Percentiles rank a stretch among this genome's conserved stretches.
Conservation (phyloP, 1,284 basidiomycete genomes). For the Paramarasmius palmivorus region DNA sequence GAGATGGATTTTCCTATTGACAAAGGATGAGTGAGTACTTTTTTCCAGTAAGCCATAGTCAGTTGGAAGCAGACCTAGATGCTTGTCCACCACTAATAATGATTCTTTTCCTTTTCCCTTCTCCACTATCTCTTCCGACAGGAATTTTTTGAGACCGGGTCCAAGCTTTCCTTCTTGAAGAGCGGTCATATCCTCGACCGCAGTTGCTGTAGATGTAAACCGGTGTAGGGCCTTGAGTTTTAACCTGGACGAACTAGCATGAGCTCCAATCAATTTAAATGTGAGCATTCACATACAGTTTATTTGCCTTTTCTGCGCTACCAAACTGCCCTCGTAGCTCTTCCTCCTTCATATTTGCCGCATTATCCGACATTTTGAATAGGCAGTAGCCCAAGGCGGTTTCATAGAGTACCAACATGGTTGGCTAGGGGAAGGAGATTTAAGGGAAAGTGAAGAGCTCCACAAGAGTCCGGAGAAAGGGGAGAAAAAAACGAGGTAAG, state of each 20-base stretch:
- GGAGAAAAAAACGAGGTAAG: neutral
- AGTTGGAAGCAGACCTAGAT: slow-evolving; percentile 69
- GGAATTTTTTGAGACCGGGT: slow-evolving; percentile 92
- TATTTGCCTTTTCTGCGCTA: slow-evolving; percentile 88
- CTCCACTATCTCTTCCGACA: slow-evolving; percentile 83
- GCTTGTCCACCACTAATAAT: slow-evolving; percentile 87
- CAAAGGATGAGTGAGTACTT: neutral
- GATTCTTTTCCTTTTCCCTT: slow-evolving; percentile 91
- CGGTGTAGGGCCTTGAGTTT: slow-evolving; percentile 96
- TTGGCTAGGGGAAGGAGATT: slow-evolving; percentile 15
- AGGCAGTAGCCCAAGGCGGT: slow-evolving; percentile 94
- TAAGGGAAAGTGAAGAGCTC: neutral
- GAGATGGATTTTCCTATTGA: slow-evolving; percentile 77
- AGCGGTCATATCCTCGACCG: slow-evolving; percentile 98
- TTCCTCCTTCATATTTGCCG: slow-evolving; percentile 78
- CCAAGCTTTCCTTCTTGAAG: slow-evolving; percentile 92
- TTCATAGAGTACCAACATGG: slow-evolving; percentile 82
- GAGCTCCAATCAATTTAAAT: neutral
- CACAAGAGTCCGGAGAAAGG: neutral
- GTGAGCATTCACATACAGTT: slow-evolving; percentile 64
- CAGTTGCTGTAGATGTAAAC: slow-evolving; percentile 93
- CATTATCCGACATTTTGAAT: slow-evolving; percentile 92
- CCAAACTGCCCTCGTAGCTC: slow-evolving; percentile 94
- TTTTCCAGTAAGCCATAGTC: neutral
- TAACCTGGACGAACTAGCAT: slow-evolving; percentile 50